A percentile compares a stretch with the other conserved stretches of the same genome.
Conservation (phyloP, 23 red algal species). For the Agarophyton chilense region DNA sequence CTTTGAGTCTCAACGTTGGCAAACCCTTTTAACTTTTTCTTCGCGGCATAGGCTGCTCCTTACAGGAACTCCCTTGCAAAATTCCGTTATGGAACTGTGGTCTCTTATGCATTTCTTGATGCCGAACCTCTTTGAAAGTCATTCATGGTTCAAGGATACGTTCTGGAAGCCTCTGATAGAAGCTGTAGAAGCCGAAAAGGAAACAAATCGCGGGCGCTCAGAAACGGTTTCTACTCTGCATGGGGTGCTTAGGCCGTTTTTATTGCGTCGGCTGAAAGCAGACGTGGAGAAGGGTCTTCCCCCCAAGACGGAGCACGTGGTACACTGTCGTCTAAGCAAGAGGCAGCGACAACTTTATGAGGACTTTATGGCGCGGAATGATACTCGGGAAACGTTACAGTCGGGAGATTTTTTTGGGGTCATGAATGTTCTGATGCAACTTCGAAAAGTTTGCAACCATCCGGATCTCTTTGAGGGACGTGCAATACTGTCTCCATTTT, state of each 20-base stretch:
- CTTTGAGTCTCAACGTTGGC: conserved; percentile 89
- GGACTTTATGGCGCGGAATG: conserved; percentile 83
- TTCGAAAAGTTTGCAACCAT: conserved; percentile 99
- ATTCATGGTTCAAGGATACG: conserved; percentile 91
- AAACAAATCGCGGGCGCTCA: conserved; percentile 6
- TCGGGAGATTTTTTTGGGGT: conserved; percentile 81
- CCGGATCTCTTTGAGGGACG: conserved; percentile 94
- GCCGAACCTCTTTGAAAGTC: conserved; percentile 90
- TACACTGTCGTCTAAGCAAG: conserved; percentile 77
- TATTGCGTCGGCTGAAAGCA: conserved; percentile 90
- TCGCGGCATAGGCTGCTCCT: conserved; percentile 80
- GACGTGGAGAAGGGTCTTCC: conserved; percentile 94
- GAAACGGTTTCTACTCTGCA: conserved; percentile 80
- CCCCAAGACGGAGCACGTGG: conserved; percentile 82
- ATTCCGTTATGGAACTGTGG: conserved; percentile 97
- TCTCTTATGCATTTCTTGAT: conserved; percentile 96
- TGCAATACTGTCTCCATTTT: conserved; percentile 71
- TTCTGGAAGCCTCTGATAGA: conserved; percentile 84
- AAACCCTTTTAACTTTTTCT: conserved; percentile 88
- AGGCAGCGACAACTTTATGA: conserved; percentile 96
- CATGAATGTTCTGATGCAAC: conserved; percentile 98
- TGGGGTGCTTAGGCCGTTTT: conserved; percentile 86
- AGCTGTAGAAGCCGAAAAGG: neutral
- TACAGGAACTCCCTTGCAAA: conserved; percentile 96
- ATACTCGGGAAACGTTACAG: conserved; percentile 70